Base-by-base conservation (phyloP, 768 basidiomycete species). In the Cantharellus cinnabarinus region DNA sequence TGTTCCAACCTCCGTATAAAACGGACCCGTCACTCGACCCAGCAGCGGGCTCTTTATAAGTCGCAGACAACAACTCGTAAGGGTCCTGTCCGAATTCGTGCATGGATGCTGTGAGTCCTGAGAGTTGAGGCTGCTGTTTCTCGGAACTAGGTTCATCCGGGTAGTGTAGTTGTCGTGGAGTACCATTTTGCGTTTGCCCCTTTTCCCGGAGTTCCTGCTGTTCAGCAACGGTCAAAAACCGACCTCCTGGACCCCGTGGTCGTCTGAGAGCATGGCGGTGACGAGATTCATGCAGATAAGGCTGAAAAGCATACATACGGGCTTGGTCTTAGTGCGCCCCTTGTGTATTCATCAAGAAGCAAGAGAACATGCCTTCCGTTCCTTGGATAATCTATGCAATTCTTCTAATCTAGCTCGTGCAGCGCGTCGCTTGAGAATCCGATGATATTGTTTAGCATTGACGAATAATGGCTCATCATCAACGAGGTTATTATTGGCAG, bases 381-480 rank as follows among this genome's bases (percentile, higher is more conserved):
- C 87, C 64, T 83, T 78, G 60, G 89, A 91, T 63, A 99, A 79
- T 63, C 89, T 77, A 64, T 95, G 91, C 58, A 98, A 77, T 71
- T 98, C 94, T 66, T 95, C 93, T 57, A 97, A 76, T 55, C 95
- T 77, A 2, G 89, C 88, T 50, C 94, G 74, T 3, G 94, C 91
- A 64, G 87, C 79, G 59, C 95, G 79, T 63, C 95, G 79, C 74
- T 98, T 97, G 70, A 99, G 79, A 66, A 99, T 98, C 68, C 95
- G 87, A 66, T 93, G 90, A 70, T 98, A 99, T 72, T 99, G 95
- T 69, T 99, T 99, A 61, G 95, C 94, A 66, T 99, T 99, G 61
- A 99, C 95, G 72, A 97, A 97, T 64, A 99, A 82, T 37, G 95
- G 94, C 69, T 99, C 94, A 63, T 97, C 91, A 71, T 97, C 93